Evolutionary conservation across 73 alveolate species (phyloP).

Genomic region (Stentor coeruleus): DNA sequence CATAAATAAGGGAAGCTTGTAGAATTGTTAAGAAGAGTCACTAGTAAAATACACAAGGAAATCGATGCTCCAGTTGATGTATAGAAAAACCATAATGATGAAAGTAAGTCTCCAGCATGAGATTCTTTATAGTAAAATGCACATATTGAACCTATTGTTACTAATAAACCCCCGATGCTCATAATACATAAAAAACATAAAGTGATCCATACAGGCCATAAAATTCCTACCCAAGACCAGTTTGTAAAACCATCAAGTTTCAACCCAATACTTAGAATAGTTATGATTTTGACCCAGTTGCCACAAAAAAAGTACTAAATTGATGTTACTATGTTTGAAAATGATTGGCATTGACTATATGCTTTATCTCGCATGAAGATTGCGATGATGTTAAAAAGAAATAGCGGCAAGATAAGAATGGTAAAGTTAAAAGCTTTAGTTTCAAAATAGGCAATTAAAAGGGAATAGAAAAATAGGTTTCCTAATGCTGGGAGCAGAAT

Average conservation of each 20-base stretch:
- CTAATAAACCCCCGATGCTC: not conserved
- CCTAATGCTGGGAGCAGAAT: not conserved
- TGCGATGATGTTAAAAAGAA: not conserved
- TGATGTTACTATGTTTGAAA: not conserved
- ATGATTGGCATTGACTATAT: not conserved
- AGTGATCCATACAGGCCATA: slow-evolving; percentile 15
- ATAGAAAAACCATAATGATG: not conserved
- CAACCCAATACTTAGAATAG: not conserved
- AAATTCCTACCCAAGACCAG: not conserved
- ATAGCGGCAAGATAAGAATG: not conserved
- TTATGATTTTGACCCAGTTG: not conserved
- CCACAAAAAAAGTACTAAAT: not conserved
- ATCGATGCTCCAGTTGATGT: not conserved
- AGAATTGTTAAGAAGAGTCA: not conserved
- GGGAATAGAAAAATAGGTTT: not conserved
- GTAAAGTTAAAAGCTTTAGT: not conserved
- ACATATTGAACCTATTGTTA: not conserved
- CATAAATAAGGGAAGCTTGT: not conserved
- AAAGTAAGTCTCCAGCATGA: not conserved
- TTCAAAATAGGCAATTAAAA: too few species aligned
- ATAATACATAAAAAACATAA: not conserved
- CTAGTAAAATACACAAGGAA: not conserved
- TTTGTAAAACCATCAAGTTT: not conserved
- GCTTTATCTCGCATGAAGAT: not conserved
- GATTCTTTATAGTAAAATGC: not conserved